phyloP scores from a whole-genome alignment of 2,329 filamentous ascomycete genomes.

The Hypoxylon sp. region DNA sequence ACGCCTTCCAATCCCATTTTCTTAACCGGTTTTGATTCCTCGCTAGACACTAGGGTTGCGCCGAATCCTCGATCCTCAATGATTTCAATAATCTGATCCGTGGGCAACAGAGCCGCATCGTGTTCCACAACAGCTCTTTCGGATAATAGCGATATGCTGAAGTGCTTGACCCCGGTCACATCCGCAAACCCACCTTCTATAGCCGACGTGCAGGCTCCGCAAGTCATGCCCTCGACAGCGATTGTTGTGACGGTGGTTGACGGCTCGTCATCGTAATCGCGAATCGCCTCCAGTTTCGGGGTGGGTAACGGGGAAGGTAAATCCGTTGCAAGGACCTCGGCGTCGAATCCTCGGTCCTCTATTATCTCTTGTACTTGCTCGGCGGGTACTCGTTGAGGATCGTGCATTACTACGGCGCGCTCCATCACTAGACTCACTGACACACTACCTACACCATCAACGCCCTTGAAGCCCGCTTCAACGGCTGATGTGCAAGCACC shows the following conservation, averaged over 20 bases:
- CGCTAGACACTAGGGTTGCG: conserved; percentile 80
- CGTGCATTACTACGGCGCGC: conserved; percentile 92
- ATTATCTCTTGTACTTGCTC: conserved; percentile 86
- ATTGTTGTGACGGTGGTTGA: conserved; percentile 76
- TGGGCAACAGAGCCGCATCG: conserved; percentile 67
- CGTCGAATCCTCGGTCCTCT: conserved; percentile 92
- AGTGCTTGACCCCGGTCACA: conserved; percentile 76
- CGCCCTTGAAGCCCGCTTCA: conserved; percentile 86
- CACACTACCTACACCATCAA: conserved; percentile 84
- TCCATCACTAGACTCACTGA: conserved; percentile 96
- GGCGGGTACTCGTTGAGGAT: conserved; percentile 78
- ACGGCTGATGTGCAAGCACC: conserved; percentile 96
- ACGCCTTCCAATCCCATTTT: conserved; percentile 48
- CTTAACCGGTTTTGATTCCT: conserved; percentile 57
- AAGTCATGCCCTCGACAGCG: conserved; percentile 89
- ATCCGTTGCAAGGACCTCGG: conserved; percentile 86
- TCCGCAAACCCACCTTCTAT: conserved; percentile 84
- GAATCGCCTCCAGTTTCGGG: conserved; percentile 53
- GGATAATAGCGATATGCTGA: conserved; percentile 85
- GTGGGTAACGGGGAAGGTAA: conserved; percentile 66
- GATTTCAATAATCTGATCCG: conserved; percentile 66
- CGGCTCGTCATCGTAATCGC: conserved; percentile 54
- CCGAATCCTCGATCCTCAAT: conserved; percentile 83
- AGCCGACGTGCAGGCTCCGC: conserved; percentile 87
- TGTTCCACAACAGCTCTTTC: conserved; percentile 89